Percentiles rank a stretch among this genome's conserved stretches.
Evolutionary conservation across 495 filamentous ascomycete genomes (phyloP).

Genomic region (Hypomontagnella monticulosa): DNA sequence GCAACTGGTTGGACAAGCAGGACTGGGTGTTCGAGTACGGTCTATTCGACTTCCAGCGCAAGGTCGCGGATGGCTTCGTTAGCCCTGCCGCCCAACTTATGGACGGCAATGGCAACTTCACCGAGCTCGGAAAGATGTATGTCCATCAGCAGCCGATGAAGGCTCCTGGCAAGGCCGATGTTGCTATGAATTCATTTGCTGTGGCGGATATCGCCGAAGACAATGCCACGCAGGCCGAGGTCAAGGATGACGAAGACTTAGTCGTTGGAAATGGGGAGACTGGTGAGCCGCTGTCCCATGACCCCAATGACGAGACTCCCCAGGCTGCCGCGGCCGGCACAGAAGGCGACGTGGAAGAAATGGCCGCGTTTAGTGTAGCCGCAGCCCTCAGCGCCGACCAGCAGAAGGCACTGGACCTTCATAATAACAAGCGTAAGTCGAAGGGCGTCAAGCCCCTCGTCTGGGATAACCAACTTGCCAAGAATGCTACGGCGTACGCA

Average conservation of each 20-base stretch:
- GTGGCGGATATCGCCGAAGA: background rate
- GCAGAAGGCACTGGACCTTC: conserved; percentile 42
- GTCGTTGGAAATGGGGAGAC: background rate
- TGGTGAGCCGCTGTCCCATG: conserved; percentile 18
- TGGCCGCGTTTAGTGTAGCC: conserved; percentile 12
- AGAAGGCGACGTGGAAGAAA: conserved; percentile 1
- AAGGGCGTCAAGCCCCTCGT: conserved; percentile 42
- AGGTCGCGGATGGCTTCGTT: conserved; percentile 56
- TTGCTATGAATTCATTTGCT: conserved; percentile 14
- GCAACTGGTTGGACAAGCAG: conserved; percentile 57
- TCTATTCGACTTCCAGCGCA: conserved; percentile 57
- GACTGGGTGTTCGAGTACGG: conserved; percentile 57
- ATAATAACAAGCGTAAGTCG: conserved; percentile 44
- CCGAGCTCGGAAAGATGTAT: conserved; percentile 52
- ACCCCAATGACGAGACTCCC: conserved; percentile 1
- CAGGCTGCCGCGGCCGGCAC: background rate
- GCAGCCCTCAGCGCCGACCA: conserved; percentile 35
- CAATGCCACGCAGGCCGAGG: background rate
- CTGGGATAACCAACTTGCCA: conserved; percentile 50
- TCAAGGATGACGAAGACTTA: background rate
- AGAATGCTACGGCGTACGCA: conserved; percentile 46
- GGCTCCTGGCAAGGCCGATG: conserved; percentile 21
- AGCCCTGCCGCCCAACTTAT: conserved; percentile 59
- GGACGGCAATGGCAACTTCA: conserved; percentile 55
- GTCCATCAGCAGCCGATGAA: conserved; percentile 44